These are phyloP conservation scores for Ilex asprella DNA, from an alignment of 257 asterid genomes.

Conservation along the genomic window DNA sequence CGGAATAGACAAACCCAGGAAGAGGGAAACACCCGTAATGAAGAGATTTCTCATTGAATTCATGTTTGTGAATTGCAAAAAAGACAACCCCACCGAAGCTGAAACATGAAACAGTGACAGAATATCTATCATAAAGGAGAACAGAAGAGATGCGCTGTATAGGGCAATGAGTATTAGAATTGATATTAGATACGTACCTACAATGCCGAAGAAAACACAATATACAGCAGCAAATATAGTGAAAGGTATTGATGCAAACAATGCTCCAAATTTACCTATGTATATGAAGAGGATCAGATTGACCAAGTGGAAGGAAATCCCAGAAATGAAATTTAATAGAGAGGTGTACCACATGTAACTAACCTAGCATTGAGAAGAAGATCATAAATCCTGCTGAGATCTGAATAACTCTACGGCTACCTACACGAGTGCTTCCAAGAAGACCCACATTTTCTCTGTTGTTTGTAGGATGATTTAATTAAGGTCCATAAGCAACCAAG, in stretches of 20 bases:
- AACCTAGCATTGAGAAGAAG: conserved; percentile 81
- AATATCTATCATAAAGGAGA: conserved; percentile 2
- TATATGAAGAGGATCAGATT: background rate
- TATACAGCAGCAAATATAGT: conserved; percentile 84
- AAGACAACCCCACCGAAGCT: conserved; percentile 95
- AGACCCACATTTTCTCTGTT: conserved; percentile 89
- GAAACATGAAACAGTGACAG: conserved; percentile 14
- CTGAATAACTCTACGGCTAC: conserved; percentile 88
- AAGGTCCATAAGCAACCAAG: background rate
- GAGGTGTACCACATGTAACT: conserved; percentile 1
- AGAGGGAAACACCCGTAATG: conserved; percentile 77
- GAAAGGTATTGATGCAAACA: conserved; percentile 94
- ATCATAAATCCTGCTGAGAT: conserved; percentile 97
- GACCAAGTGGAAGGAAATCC: conserved; percentile 4
- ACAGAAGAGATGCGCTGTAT: background rate
- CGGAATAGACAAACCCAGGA: conserved; percentile 86
- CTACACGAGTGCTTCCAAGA: conserved; percentile 97
- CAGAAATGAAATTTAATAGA: background rate
- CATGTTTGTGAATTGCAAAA: conserved; percentile 95
- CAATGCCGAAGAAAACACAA: conserved; percentile 88
- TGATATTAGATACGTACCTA: conserved; percentile 39
- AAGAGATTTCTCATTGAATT: conserved; percentile 95
- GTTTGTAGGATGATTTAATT: background rate
- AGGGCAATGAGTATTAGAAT: conserved; percentile 2
- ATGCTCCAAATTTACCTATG: conserved; percentile 93